phyloP scores from a whole-genome alignment of 1,284 basidiomycete genomes.

The Paramarasmius palmivorus region DNA sequence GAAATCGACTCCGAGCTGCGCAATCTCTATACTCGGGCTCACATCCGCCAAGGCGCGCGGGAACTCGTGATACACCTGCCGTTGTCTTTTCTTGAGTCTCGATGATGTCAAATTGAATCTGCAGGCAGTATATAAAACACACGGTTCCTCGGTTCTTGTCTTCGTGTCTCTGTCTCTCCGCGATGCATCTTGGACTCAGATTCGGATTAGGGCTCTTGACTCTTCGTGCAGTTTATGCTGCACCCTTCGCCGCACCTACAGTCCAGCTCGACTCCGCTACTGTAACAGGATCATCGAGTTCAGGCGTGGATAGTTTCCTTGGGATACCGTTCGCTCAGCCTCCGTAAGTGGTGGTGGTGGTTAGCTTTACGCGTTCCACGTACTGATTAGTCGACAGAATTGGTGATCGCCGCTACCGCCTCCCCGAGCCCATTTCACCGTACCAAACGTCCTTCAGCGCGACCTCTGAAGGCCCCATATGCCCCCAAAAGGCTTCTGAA shows the following conservation, averaged over 20 bases:
- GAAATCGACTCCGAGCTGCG: too few relatives aligned
- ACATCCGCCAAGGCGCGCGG: too few relatives aligned
- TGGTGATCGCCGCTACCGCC: conserved; percentile 15
- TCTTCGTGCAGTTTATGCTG: conserved; percentile 6
- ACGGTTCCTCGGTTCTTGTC: too few relatives aligned
- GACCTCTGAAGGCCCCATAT: conserved; percentile 12
- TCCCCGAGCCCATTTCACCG: conserved; percentile 3
- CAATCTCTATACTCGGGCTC: too few relatives aligned
- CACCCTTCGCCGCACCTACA: neutral
- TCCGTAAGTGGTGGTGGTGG: conserved; percentile 11
- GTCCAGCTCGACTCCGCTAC: conserved; percentile 11
- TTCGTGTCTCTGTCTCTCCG: too few relatives aligned
- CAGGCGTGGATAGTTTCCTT: conserved; percentile 10
- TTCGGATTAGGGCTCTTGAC: too few relatives aligned
- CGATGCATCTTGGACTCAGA: too few relatives aligned
- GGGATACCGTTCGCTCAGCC: conserved; percentile 18
- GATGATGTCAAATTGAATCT: too few relatives aligned
- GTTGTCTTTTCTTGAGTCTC: too few relatives aligned
- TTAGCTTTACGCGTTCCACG: neutral
- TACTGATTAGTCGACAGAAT: neutral
- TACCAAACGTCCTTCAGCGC: conserved; percentile 9
- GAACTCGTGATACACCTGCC: too few relatives aligned
- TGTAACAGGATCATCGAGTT: conserved; percentile 10
- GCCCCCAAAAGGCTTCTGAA: conserved; percentile 12
- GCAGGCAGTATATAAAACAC: too few relatives aligned